Base-by-base conservation (phyloP, 108 stramenopile species). In the Chaetoceros tenuissimus region DNA sequence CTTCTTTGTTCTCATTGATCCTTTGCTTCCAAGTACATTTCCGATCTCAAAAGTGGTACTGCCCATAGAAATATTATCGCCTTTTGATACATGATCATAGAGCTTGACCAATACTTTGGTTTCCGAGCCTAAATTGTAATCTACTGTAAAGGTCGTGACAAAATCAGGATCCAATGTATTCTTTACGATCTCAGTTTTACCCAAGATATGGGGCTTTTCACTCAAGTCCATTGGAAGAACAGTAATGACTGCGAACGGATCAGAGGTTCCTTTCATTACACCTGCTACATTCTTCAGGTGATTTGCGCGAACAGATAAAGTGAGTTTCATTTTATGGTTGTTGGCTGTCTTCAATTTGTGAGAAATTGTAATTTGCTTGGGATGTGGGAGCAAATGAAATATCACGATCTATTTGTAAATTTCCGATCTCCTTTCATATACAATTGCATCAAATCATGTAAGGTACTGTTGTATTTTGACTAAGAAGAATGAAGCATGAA, bases 161-260 rank as follows among this genome's bases (percentile, higher is more conserved):
- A 80, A 88, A 26, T 81, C 60, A 2, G 86, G 86, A 66, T 64
- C 64, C n/a, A 83, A 59, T 0, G 55, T 72, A 29, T 88, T 88
- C 53, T 84, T 84, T 31, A 84, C 66, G 17, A 75, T 73, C 69
- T 88, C 86, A 0, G 86, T 84, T 47, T 79, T 81, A 18, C 86
- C 86, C 20, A 88, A 44, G 18, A 88, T 78, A 3, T 57, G 43
- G 17, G 85, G 78, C 49, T 67, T 66, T 28, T 66, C 59, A 28
- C 67, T 68, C 23, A 63, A 58, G 1, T 28, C 69, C 17, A 67
- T 73, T 24, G 78, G 78, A 23, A 88, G 57, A 25, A 71, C 23
- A 18, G 86, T 88, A 17, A 84, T 78, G 24, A 84, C 79, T 31
- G 77, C 79, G 53, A 82, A 88, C 8, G 86, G 86, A 74, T 88